phyloP scores from a whole-genome alignment of 2,329 filamentous ascomycete species.

The Colletotrichum simmondsii region DNA sequence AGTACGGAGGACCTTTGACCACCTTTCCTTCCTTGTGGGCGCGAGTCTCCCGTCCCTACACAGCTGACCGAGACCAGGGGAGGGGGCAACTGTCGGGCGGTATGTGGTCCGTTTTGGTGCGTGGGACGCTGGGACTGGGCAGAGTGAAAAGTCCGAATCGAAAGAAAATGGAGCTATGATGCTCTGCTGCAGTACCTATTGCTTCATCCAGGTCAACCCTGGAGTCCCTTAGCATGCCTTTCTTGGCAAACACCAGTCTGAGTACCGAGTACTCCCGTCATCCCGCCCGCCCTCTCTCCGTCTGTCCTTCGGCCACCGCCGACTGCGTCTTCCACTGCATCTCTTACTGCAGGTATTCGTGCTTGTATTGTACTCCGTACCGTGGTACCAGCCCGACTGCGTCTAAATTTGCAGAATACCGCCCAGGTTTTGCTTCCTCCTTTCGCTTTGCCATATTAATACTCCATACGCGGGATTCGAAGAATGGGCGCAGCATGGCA shows the following conservation, averaged over 20 bases:
- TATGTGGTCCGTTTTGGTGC: slow-evolving; percentile 15
- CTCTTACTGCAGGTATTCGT: not conserved
- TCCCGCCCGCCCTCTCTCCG: not conserved
- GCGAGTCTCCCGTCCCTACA: slow-evolving; percentile 11
- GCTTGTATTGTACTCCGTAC: not conserved
- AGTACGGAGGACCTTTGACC: not conserved
- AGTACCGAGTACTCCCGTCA: not conserved
- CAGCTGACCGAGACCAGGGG: slow-evolving; percentile 29
- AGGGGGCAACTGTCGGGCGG: slow-evolving; percentile 5
- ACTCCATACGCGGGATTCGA: not conserved
- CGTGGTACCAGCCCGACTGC: not conserved
- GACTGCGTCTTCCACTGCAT: not conserved
- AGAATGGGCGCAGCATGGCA: not conserved
- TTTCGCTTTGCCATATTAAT: not conserved
- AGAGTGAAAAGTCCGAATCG: slow-evolving; percentile 1
- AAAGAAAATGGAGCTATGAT: slow-evolving; percentile 29
- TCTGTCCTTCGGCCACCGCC: not conserved
- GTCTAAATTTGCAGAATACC: not conserved
- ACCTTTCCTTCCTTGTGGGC: not conserved
- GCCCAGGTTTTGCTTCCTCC: not conserved
- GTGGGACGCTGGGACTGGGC: slow-evolving; percentile 14
- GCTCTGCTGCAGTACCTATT: slow-evolving; percentile 22
- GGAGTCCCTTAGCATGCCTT: slow-evolving; percentile 17
- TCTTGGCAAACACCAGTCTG: slow-evolving; percentile 15
- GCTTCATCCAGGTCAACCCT: slow-evolving; percentile 26